phyloP scores from a whole-genome alignment of 495 filamentous ascomycete species.

The Podospora tetraspora region DNA sequence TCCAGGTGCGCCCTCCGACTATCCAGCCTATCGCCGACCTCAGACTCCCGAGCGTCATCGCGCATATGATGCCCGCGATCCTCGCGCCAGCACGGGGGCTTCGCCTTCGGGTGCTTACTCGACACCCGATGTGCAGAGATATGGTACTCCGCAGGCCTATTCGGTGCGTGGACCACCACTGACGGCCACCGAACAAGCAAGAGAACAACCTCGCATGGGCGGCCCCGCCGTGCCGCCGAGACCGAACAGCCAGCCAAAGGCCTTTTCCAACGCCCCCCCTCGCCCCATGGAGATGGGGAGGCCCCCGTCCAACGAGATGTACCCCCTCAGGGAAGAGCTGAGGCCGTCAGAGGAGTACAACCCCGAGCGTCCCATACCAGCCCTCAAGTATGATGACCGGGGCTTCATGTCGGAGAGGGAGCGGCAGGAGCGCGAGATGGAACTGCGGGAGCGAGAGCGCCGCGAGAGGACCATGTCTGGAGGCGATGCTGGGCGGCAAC shows the following conservation, averaged over 20 bases:
- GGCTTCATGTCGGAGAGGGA: conserved; percentile 34
- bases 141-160: conserved; percentile 50
- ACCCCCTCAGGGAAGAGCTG: conserved; percentile 39
- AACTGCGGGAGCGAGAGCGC: conserved; percentile 32
- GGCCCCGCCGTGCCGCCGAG: conserved; percentile 39
- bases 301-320: conserved; percentile 37
- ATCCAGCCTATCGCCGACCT: conserved; percentile 59
- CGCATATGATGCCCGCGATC: conserved; percentile 44
- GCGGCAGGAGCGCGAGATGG: conserved; percentile 31
- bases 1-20: conserved; percentile 41
- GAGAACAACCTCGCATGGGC: conserved; percentile 38
- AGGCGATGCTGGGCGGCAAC: conserved; percentile 24
- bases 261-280: conserved; percentile 40
- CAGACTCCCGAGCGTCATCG: conserved; percentile 67
- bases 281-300: conserved; percentile 37
- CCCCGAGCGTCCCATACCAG: conserved; percentile 40
- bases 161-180: conserved; percentile 36
- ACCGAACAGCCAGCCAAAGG: conserved; percentile 48
- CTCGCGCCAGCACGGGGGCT: conserved; percentile 40
- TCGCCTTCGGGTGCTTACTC: conserved; percentile 43
- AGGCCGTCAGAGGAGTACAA: conserved; percentile 39
- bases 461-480: conserved; percentile 38
- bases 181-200: conserved; percentile 36
- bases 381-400: conserved; percentile 35
- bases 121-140: conserved; percentile 51